Base-by-base conservation (phyloP, 495 filamentous ascomycete species). In the Usnea hakonensis region DNA sequence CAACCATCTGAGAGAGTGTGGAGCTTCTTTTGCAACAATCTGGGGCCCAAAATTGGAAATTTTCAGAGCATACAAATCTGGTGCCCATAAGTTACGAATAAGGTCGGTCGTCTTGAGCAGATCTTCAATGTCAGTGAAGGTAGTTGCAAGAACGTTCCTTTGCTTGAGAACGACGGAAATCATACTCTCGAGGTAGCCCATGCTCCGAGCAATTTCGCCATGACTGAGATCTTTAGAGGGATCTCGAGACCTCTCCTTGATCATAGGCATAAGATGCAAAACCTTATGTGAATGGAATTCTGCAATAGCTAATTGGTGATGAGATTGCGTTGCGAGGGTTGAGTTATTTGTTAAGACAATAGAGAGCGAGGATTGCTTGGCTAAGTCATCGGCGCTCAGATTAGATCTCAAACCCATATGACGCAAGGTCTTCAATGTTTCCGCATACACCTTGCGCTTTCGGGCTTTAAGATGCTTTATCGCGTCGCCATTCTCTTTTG, bases 381-480 rank as follows among this genome's bases (percentile, higher is more conserved):
- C 79, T 11, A 97, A 79, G 50, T 84, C 70, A 64, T 85, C 83
- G 35, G 78, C 81, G 62, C 87, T 83, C 26, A 93, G 77, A 70
- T 91, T 96, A 17, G 85, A 83, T 66, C 87, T 87, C 61, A 97
- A 83, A 23, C 95, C 95, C 91, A 97, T 96, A 30, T 87, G 81
- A 28, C 90, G 84, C 3, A 97, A 73, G 9, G 81, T 81, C 68
- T 88, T 90, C 60, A 99, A 75, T 0, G 88, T 90, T 65, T 97
- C 93, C 1, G 89, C 86, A 65, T 93, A 94, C 17, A 96, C 83
- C 66, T 88, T 91, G n/a, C 90, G 85, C 74, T 99, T 99, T 59
- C 89, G 81, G 0, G 84, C 83, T 75, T 96, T 96, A 63, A 97
- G 82, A 73, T 97, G 90, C 67, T 90, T 89, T 38, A 96, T 84